Base-by-base conservation (phyloP, 805 yeast species). In the Wickerhamomyces xylosicus region DNA sequence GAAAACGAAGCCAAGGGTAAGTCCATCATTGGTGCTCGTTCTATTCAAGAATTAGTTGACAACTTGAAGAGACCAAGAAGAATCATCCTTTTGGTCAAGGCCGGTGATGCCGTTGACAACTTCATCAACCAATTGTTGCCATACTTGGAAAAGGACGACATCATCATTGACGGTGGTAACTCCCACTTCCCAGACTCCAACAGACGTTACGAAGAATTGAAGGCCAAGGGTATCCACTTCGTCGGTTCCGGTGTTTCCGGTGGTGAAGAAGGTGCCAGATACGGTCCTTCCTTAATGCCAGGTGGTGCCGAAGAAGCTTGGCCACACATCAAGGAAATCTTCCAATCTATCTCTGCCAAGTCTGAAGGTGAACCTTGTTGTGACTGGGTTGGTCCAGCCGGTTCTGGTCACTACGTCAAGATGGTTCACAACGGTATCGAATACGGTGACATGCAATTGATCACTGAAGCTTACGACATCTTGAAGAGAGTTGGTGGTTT, bases 351-450 rank as follows among this genome's bases (percentile, higher is more conserved):
- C 56, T 71, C 97, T 41, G 97, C 98, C 62, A 87, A 90, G 74
- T 66, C 95, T 46, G 96, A 92, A 60, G 96, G 95, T 56, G 97
- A 92, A 72, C 96, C 98, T 62, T 90, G 98, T 72, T 90, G 98
- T 72, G 98, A 90, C 78, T 90, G 98, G 98, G 97, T 90, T 56
- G 98, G 98, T 59, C 95, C 90, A 54, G 95, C 95, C 45, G 98
- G 98, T 66, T 79, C 97, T 35, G 98, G 98, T 59, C 98, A 90
- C 70, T 90, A 82, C 70, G 97, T 90, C 62, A 90, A 90, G 76
- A 92, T 92, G 98, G 97, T 92, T 49, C 98, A 90, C 77, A 90
- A 90, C 66, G 98, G 98, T 84, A 90, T 90, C 56, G 98, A 90
- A 72, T 90, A 90, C 67, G 98, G 97, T 77, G 98, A 90, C 70